A percentile compares a stretch with the other conserved stretches of the same genome.
These are phyloP conservation scores for Seiridium cupressi DNA, from an alignment of 2,329 filamentous ascomycete genomes.

Conservation along the genomic window DNA sequence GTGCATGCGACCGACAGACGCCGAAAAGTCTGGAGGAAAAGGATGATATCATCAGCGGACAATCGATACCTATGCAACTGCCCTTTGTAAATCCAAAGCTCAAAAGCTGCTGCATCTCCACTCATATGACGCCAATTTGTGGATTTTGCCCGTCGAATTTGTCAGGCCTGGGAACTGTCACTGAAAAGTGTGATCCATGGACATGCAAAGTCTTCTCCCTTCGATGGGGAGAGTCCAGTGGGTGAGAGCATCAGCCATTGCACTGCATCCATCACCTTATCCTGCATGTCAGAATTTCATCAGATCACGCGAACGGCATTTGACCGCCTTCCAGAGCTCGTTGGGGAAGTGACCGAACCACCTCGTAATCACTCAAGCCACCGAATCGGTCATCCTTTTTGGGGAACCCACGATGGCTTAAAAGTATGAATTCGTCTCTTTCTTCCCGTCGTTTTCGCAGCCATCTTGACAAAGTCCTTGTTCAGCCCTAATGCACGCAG, in stretches of 20 bases:
- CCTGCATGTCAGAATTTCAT: too few species aligned
- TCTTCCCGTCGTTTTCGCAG: background rate
- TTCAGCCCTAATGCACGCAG: background rate
- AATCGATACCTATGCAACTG: background rate
- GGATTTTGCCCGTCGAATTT: background rate
- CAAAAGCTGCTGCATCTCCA: background rate
- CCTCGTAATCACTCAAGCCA: too few species aligned
- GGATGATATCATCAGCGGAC: constrained; percentile 1
- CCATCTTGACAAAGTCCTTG: background rate
- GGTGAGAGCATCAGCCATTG: too few species aligned
- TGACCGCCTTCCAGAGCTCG: too few species aligned
- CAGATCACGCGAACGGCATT: too few species aligned
- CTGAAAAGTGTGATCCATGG: too few species aligned
- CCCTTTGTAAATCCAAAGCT: background rate
- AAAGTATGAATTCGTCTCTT: background rate
- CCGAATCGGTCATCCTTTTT: too few species aligned
- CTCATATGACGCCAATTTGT: constrained; percentile 2
- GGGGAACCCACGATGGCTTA: background rate
- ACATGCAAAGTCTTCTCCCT: too few species aligned
- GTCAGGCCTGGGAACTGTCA: too few species aligned
- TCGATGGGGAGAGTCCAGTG: too few species aligned
- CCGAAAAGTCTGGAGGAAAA: background rate
- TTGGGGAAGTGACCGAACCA: too few species aligned
- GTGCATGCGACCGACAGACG: background rate
- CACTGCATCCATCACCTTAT: too few species aligned